These are phyloP conservation scores for Dactylonectria estremocensis DNA, from an alignment of 2,329 filamentous ascomycete species.

Conservation along the genomic window DNA sequence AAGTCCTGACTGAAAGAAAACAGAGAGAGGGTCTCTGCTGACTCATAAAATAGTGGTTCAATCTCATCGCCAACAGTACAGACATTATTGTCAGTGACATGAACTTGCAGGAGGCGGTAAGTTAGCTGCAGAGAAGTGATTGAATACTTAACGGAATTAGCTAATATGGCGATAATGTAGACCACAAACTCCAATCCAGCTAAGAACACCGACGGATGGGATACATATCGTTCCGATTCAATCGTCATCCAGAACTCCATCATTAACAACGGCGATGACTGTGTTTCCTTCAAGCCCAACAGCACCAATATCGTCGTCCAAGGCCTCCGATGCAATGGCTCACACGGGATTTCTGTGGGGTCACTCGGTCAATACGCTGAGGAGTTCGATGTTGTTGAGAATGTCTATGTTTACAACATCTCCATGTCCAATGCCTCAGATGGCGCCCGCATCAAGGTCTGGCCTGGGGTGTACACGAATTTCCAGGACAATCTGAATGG, in stretches of 20 bases:
- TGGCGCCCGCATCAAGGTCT: constrained; percentile 81
- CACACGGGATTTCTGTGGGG: constrained; percentile 80
- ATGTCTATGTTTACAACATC: constrained; percentile 74
- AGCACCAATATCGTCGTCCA: constrained; percentile 78
- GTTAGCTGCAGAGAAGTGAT: background rate
- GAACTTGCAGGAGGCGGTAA: constrained; percentile 52
- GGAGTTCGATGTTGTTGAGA: constrained; percentile 76
- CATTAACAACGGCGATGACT: constrained; percentile 63
- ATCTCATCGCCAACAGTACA: constrained; percentile 75
- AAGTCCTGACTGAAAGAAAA: background rate
- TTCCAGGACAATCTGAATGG: constrained; percentile 68
- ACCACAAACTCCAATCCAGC: constrained; percentile 50
- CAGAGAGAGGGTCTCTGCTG: background rate
- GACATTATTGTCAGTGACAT: constrained; percentile 76
- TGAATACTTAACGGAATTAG: background rate
- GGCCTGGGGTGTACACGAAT: constrained; percentile 65
- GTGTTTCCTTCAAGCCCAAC: constrained; percentile 82
- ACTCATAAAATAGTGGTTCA: constrained; percentile 51
- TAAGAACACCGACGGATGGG: constrained; percentile 77
- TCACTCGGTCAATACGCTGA: constrained; percentile 76
- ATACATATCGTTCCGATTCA: constrained; percentile 73
- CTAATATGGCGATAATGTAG: background rate
- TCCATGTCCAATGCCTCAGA: constrained; percentile 72
- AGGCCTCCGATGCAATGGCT: constrained; percentile 76
- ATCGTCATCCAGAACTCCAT: constrained; percentile 78